These are phyloP conservation scores for Amanita jacksonii DNA, from an alignment of 768 basidiomycete species.

Conservation along the genomic window DNA sequence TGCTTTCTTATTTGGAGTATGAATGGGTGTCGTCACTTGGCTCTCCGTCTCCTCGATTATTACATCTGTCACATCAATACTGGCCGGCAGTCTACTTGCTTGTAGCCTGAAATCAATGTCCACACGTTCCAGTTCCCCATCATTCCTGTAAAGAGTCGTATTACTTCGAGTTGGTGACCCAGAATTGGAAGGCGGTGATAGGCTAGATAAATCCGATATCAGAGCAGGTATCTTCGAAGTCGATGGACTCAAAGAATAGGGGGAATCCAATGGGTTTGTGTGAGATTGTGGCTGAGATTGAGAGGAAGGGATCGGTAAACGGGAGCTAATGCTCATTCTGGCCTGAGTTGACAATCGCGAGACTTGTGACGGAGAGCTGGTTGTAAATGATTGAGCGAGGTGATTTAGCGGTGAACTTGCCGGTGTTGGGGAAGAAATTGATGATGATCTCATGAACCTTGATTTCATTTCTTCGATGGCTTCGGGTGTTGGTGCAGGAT, in stretches of 20 bases:
- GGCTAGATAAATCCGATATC: slow-evolving; percentile 51
- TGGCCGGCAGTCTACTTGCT: neutral
- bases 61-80: slow-evolving; percentile 15
- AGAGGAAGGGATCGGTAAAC: neutral
- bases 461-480: slow-evolving; percentile 59
- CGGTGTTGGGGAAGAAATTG: slow-evolving; percentile 20
- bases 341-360: slow-evolving; percentile 9
- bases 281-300: neutral
- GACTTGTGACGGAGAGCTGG: slow-evolving; percentile 11
- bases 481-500: slow-evolving; percentile 32
- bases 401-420: slow-evolving; percentile 7
- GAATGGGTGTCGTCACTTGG: slow-evolving; percentile 24
- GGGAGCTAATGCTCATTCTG: neutral
- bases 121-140: neutral
- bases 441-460: slow-evolving; percentile 32
- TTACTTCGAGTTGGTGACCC: slow-evolving; percentile 24
- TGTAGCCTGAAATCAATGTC: slow-evolving; percentile 8
- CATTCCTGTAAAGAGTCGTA: neutral
- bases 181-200: slow-evolving; percentile 17
- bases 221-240: slow-evolving; percentile 48
- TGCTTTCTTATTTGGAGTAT: slow-evolving; percentile 19
- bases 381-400: slow-evolving; percentile 11
- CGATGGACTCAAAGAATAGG: neutral
- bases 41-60: slow-evolving; percentile 23
- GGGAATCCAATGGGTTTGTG: neutral